These are phyloP conservation scores for Lunularia cruciata DNA, from an alignment of 225 moss, liverwort and hornwort species.

Conservation along the genomic window DNA sequence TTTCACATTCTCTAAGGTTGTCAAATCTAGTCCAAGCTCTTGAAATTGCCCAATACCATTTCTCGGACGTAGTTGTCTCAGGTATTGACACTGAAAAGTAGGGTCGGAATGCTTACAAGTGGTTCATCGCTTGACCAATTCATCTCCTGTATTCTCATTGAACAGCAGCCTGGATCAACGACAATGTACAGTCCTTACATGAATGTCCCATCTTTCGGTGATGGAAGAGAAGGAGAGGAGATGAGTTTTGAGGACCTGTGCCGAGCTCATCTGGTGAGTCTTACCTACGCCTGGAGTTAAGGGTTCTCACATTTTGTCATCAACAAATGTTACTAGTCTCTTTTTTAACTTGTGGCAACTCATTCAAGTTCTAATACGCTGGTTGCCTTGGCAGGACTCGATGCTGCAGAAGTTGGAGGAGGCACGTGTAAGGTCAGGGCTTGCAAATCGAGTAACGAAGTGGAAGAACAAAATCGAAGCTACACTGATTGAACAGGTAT, in stretches of 20 bases:
- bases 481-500: conserved; percentile 46
- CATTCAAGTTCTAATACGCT: too few species aligned
- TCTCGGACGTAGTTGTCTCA: too few species aligned
- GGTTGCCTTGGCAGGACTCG: conserved; percentile 39
- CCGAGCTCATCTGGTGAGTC: conserved; percentile 50
- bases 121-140: too few species aligned
- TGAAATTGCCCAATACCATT: too few species aligned
- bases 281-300: not conserved
- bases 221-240: conserved; percentile 23
- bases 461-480: conserved; percentile 58
- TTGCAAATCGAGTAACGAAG: conserved; percentile 48
- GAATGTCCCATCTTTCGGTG: conserved; percentile 19
- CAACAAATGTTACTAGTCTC: too few species aligned
- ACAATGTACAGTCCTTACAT: conserved; percentile 1
- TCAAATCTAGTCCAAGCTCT: too few species aligned
- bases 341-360: too few species aligned
- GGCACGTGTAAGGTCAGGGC: conserved; percentile 46
- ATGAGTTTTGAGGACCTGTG: conserved; percentile 56
- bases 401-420: conserved; percentile 48
- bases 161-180: conserved; percentile 17
- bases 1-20: too few species aligned
- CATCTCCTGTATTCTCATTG: not conserved
- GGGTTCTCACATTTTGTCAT: too few species aligned
- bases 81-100: too few species aligned
- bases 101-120: too few species aligned